Base-by-base conservation (phyloP, 768 basidiomycete genomes). In the Galerina sulciceps region DNA sequence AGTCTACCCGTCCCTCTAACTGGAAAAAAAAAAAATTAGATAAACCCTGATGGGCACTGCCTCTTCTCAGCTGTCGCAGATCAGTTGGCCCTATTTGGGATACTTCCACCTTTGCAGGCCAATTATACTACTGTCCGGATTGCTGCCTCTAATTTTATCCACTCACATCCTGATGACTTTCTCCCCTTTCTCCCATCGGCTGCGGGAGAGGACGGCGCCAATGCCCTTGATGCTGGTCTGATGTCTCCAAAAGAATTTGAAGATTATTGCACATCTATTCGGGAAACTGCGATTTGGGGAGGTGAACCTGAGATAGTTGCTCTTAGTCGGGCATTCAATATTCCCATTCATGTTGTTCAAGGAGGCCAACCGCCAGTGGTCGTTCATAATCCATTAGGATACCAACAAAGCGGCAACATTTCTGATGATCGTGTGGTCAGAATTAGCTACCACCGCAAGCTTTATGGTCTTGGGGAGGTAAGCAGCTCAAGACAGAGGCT, bases 221-320 rank as follows among this genome's bases (percentile, higher is more conserved):
- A 86, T 15, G 81, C 87, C 10, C 79, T 78, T 17, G 83, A 86
- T 41, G 74, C 83, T 22, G 94, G 92, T 3, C 65, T 94, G 10
- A 94, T 98, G 88, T 83, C 79, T 10, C 79, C 76, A 18, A 68
- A 72, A 43, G 80, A 88, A 67, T 94, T 91, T 65, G 76, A 83
- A 49, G 75, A 76, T 53, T 99, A 99, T 70, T 97, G 95, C 70
- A 73, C 76, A 55, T 79, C 82, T 10, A 87, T 99, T 26, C 86
- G 87, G 41, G 81, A 89, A 69, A 96, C 94, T 20, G 89, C 86
- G n/a, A 83, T 87, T 31, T 99, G 97, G 97, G 97, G 97, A 48
- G 96, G 97, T 36, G 95, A 99, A 76, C 96, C 94, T 6, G 97
- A 99, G 81, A 94, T 99, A 34, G 81, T 91, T 65, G 97, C 97